Evolutionary conservation across 1,284 basidiomycete species (phyloP).

Genomic region (Fistulinella cinereoalba): DNA sequence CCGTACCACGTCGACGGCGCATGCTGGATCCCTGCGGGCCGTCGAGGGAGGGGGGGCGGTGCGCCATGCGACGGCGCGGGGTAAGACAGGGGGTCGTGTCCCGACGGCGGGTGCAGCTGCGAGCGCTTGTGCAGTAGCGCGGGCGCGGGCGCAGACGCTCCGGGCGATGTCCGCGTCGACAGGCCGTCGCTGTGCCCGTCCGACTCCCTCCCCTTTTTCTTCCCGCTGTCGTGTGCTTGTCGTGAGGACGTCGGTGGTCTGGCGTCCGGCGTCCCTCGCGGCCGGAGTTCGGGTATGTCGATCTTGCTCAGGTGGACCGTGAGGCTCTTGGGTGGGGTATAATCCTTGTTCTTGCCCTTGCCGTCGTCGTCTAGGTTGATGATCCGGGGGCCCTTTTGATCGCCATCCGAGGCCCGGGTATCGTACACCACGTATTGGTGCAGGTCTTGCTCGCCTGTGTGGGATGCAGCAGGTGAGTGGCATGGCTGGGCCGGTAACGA

Average conservation of each 20-base stretch:
- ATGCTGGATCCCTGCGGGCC: too few relatives aligned
- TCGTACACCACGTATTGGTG: constrained; percentile 80
- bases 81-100: too few relatives aligned
- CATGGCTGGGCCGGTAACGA: background rate
- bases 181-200: constrained; percentile 6
- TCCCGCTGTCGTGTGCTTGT: constrained; percentile 12
- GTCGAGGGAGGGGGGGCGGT: too few relatives aligned
- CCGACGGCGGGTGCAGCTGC: too few relatives aligned
- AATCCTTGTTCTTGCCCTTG: constrained; percentile 45
- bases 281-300: constrained; percentile 74
- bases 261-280: constrained; percentile 30
- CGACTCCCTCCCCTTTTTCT: constrained; percentile 17
- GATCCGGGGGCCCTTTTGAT: constrained; percentile 56
- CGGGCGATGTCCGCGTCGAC: constrained; percentile 4
- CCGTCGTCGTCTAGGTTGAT: constrained; percentile 62
- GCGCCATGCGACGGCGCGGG: too few relatives aligned
- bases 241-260: background rate
- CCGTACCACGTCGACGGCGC: too few relatives aligned
- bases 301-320: constrained; percentile 79
- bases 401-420: constrained; percentile 36
- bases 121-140: too few relatives aligned
- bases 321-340: constrained; percentile 63
- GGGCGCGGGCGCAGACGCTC: too few relatives aligned
- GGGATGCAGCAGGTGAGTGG: background rate
- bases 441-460: constrained; percentile 59